These are phyloP conservation scores for Collybiopsis confluens DNA, from an alignment of 768 basidiomycete genomes.

Conservation along the genomic window DNA sequence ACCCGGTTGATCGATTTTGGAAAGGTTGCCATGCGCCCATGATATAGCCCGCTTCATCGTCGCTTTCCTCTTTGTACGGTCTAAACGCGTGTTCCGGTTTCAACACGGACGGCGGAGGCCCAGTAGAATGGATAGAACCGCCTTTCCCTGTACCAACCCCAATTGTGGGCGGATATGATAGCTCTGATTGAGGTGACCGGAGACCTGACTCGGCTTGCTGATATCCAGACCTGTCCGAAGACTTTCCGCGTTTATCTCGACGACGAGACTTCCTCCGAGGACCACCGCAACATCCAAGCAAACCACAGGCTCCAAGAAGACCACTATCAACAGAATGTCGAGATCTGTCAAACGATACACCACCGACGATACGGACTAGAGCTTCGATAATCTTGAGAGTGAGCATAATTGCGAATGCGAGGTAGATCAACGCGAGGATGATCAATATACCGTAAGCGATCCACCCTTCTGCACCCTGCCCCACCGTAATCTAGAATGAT, in stretches of 20 bases:
- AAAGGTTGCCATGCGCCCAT: conserved; percentile 94
- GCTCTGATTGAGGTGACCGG: not conserved
- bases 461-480: conserved; percentile 80
- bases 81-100: conserved; percentile 75
- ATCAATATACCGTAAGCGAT: conserved; percentile 90
- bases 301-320: conserved; percentile 76
- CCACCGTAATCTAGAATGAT: conserved; percentile 71
- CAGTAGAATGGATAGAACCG: conserved; percentile 46
- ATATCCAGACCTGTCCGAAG: conserved; percentile 3
- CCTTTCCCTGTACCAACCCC: conserved; percentile 31
- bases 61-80: conserved; percentile 75
- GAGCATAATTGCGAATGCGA: conserved; percentile 80
- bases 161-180: conserved; percentile 44
- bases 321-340: conserved; percentile 79
- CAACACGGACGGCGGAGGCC: conserved; percentile 66
- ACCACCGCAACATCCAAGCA: conserved; percentile 59
- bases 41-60: conserved; percentile 78
- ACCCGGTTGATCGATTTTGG: conserved; percentile 40
- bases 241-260: conserved; percentile 6
- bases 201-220: not conserved
- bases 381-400: conserved; percentile 83
- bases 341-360: conserved; percentile 81
- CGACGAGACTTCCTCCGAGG: conserved; percentile 35
- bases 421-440: conserved; percentile 76
- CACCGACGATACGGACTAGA: conserved; percentile 68